phyloP scores from a whole-genome alignment of 805 yeast genomes.

The Ogataea degrootiae region DNA sequence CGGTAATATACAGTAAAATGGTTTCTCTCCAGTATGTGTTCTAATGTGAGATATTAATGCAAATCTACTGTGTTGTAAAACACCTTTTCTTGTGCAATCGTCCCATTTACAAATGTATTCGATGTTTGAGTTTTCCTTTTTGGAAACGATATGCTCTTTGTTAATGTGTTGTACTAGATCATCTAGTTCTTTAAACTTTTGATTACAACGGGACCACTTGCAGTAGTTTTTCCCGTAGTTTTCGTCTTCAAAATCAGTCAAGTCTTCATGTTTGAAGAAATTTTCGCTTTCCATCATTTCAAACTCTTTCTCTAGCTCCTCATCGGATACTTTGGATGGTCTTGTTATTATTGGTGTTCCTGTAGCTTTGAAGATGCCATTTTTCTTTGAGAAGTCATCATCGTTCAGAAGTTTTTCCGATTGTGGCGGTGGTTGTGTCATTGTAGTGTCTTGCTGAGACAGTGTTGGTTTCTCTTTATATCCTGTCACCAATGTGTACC shows the following conservation, averaged over 20 bases:
- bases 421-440: not conserved
- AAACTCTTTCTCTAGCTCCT: conserved; percentile 20
- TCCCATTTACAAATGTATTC: conserved; percentile 59
- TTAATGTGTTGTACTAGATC: conserved; percentile 37
- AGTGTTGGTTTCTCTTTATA: too few species aligned
- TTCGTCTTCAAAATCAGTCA: conserved; percentile 13
- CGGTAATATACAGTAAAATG: conserved; percentile 60
- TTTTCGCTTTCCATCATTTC: conserved; percentile 15
- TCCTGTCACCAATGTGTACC: too few species aligned
- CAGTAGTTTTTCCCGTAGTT: conserved; percentile 21
- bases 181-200: conserved; percentile 29
- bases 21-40: conserved; percentile 63
- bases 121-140: conserved; percentile 10
- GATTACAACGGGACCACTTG: conserved; percentile 35
- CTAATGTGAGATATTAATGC: conserved; percentile 60
- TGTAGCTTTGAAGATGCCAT: not conserved
- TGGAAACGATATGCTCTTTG: conserved; percentile 32
- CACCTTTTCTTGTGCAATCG: conserved; percentile 48
- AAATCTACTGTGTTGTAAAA: conserved; percentile 48
- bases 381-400: not conserved
- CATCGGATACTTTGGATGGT: conserved; percentile 10
- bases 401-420: not conserved
- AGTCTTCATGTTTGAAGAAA: conserved; percentile 7
- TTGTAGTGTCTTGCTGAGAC: not conserved
- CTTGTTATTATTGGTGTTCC: not conserved